These are phyloP conservation scores for Tephrocybe sp. DNA, from an alignment of 768 basidiomycete genomes.

Conservation along the genomic window DNA sequence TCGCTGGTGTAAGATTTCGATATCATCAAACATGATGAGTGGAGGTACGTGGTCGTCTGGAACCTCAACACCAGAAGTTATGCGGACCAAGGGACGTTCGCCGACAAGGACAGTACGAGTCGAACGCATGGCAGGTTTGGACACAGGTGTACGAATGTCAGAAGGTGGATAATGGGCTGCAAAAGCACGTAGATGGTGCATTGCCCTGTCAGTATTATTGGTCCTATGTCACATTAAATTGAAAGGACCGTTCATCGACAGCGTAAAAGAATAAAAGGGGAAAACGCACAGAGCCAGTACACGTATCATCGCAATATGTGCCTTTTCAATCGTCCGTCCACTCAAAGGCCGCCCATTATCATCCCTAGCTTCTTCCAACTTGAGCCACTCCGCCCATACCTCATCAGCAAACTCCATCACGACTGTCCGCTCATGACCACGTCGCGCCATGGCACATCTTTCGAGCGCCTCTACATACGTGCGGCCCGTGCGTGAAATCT, in stretches of 20 bases:
- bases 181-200: constrained; percentile 60
- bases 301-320: constrained; percentile 67
- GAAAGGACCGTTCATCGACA: neutral
- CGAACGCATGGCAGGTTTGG: constrained; percentile 50
- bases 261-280: neutral
- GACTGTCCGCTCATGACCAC: constrained; percentile 41
- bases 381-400: constrained; percentile 66
- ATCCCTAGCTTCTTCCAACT: constrained; percentile 37
- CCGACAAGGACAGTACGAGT: constrained; percentile 55
- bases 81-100: constrained; percentile 65
- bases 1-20: constrained; percentile 78
- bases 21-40: constrained; percentile 67
- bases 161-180: constrained; percentile 61
- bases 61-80: constrained; percentile 54
- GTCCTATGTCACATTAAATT: constrained; percentile 34
- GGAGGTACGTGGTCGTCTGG: constrained; percentile 83
- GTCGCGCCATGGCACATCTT: constrained; percentile 46
- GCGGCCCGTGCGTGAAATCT: constrained; percentile 46
- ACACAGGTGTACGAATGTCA: constrained; percentile 36
- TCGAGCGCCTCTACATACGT: constrained; percentile 68
- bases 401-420: constrained; percentile 54
- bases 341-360: constrained; percentile 26
- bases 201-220: constrained; percentile 47
- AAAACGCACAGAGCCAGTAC: constrained; percentile 57
- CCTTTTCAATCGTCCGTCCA: constrained; percentile 61